Evolutionary conservation across 2,329 filamentous ascomycete species (phyloP), one percentile per base, ranked within the genome.

Genomic region (Alternaria triticina): DNA sequence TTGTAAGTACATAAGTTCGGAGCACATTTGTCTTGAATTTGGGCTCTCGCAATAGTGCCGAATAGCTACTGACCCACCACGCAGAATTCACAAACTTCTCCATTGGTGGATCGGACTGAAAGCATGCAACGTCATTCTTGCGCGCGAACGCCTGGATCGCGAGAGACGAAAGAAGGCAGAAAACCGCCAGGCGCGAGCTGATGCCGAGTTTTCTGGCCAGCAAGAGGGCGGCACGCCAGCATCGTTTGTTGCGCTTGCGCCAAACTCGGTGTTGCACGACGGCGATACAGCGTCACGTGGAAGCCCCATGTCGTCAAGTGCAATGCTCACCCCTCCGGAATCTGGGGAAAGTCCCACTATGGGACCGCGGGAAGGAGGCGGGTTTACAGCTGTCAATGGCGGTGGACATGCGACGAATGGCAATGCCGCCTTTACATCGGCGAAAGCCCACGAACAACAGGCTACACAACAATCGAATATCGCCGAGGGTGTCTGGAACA

Each of bases 71-170:
- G 52, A 74, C 54, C 12, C 11, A 30, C 10, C 13, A 23, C 30
- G 1, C 51, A 79, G 76, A n/a, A 76, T 79, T 43, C 74, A 74
- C 50, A 74, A 73, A 50, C 63, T 79, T 10, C 66, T 79, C 28
- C 77, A 79, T 63, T 79, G 76, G 76, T 79, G 77, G 77, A 74
- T 77, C 33, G 77, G 77, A 4, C 71, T 77, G 43, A 79, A 79
- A 62, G 77, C 75, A 23, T 78, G 75, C 64, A 79, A 79, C 57
- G 76, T 78, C 28, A 78, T 79, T 22, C 62, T 78, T 46, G 77
- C 77, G 20, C 76, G 77, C 33, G 76, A 78, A 44, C 74, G 77
- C 12, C 61, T 77, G 23, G 77, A 76, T 47, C 75, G 77, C 25
- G 76, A 78, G 57, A 68, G 75, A 52, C 72, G 74, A 52, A 78